Conservation (phyloP, 2,329 filamentous ascomycete genomes). For the Fusarium armeniacum region DNA sequence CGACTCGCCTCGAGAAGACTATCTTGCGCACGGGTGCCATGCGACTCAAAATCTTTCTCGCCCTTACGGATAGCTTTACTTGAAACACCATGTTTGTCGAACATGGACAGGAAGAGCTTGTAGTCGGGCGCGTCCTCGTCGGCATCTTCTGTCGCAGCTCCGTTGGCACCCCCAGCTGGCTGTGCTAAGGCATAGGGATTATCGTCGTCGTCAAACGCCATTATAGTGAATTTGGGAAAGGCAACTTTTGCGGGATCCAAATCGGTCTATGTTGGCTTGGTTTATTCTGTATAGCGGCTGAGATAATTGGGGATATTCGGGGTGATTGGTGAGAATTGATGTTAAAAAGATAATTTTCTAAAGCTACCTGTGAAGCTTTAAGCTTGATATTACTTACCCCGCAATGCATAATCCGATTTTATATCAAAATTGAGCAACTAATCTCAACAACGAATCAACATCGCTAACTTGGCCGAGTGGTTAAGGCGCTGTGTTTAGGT, state of each 20-base stretch:
- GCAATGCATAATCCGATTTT: accelerated
- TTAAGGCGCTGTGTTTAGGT: slow-evolving; percentile 48
- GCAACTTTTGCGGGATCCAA: background rate
- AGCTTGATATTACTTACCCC: slow-evolving; percentile 20
- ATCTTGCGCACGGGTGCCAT: slow-evolving; percentile 87
- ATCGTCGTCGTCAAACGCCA: slow-evolving; percentile 63
- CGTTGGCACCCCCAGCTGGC: slow-evolving; percentile 47
- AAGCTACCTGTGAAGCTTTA: slow-evolving; percentile 40
- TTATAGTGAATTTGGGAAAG: slow-evolving; percentile 37
- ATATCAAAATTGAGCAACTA: accelerated
- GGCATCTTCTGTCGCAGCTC: slow-evolving; percentile 65
- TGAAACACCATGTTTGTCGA: slow-evolving; percentile 65
- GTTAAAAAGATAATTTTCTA: slow-evolving; percentile 40
- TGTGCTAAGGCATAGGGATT: slow-evolving; percentile 50
- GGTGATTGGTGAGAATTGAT: slow-evolving; percentile 18
- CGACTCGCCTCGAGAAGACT: slow-evolving; percentile 84
- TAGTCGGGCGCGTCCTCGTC: slow-evolving; percentile 91
- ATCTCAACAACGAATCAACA: slow-evolving; percentile 30
- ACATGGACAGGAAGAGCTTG: slow-evolving; percentile 73
- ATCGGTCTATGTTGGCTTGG: background rate
- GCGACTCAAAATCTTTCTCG: slow-evolving; percentile 97
- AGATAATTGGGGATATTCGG: background rate
- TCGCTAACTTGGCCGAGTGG: slow-evolving; percentile 47
- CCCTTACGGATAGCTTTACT: slow-evolving; percentile 85
- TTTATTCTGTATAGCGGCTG: background rate